Base-by-base conservation (phyloP, 208 protist species). In the Trichomonas gallinae region DNA sequence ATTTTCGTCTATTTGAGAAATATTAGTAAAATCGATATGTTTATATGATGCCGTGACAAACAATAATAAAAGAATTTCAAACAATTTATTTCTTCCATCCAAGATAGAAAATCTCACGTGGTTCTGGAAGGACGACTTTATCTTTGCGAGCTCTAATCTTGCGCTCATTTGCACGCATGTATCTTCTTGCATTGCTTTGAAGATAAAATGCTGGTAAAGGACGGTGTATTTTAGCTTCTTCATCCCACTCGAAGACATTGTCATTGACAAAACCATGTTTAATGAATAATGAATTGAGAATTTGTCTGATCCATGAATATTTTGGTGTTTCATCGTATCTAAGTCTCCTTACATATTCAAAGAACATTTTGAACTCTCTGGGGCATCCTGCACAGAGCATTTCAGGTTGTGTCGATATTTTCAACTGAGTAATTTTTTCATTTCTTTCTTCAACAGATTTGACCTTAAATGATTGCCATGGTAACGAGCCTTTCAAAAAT, bases 261-360 rank as follows among this genome's bases (percentile, higher is more conserved):
- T 99, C 99, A 96, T 99, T 98, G 96, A 98, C 98, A 97, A 98
- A 99, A 6, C 99, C 98, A 97, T 99, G 98, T 51, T 98, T 98
- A n/a, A 99, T 98, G 97, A 99, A 99, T 34, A 99, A 97, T 91
- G 99, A 98, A 11, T 2, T 40, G 38, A 96, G 72, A 1, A 99
- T 97, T 96, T 99, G 99, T 96, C 99, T 97, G 48, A 99, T 97
- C 97, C 99, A 99, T 17, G 97, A 97, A 98, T 99, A 99, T 97
- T 99, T 99, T n/a, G 99, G 99, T 96, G 99, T 99, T 97, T 99
- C 99, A 96, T 99, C 99, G 97, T 99, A 99, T 58, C 98, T 98
- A 17, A 99, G 97, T 63, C 97, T 98, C 87, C 99, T 98, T n/a
- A 98, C 98, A 98, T 99, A 99, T 97, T 99, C 98, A 49, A 99